Evolutionary conservation across 2,329 filamentous ascomycete species (phyloP).

Genomic region (Aspergillus hortae): DNA sequence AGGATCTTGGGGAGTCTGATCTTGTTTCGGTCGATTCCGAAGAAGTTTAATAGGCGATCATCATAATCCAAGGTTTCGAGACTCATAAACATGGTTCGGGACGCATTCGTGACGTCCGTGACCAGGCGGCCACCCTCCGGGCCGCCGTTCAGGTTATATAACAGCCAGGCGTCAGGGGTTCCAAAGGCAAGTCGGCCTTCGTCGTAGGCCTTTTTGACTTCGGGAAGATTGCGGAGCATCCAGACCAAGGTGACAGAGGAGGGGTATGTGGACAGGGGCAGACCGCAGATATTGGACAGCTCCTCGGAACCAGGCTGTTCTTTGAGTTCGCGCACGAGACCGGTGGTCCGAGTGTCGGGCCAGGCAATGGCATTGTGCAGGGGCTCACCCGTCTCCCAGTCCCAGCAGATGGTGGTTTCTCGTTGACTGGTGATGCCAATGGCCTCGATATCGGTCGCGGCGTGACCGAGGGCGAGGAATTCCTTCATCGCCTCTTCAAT

Average conservation of each 20-base stretch:
- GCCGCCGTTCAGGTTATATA: conserved; percentile 76
- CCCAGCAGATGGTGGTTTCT: conserved; percentile 84
- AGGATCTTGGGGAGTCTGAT: conserved; percentile 78
- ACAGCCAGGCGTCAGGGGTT: conserved; percentile 83
- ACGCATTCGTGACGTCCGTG: conserved; percentile 84
- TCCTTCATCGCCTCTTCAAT: conserved; percentile 71
- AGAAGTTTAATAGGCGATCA: conserved; percentile 71
- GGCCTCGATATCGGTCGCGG: conserved; percentile 64
- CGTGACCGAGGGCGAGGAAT: conserved; percentile 68
- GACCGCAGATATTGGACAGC: conserved; percentile 68
- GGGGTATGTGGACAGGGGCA: conserved; percentile 84
- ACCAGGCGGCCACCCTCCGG: conserved; percentile 66
- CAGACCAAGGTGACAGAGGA: conserved; percentile 81
- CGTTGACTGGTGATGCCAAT: conserved; percentile 88
- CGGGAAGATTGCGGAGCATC: conserved; percentile 69
- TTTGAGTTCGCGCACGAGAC: conserved; percentile 74
- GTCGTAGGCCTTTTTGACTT: conserved; percentile 71
- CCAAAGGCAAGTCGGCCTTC: conserved; percentile 75
- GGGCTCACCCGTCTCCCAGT: conserved; percentile 72
- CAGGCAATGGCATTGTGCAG: conserved; percentile 84
- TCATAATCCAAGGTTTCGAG: conserved; percentile 77
- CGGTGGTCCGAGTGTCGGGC: conserved; percentile 79
- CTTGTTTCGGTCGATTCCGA: conserved; percentile 69
- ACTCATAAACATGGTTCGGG: conserved; percentile 93
- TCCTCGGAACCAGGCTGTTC: conserved; percentile 63